These are phyloP conservation scores for Protea cynaroides DNA, from an alignment of 164 flowering plant genomes.

Conservation along the genomic window DNA sequence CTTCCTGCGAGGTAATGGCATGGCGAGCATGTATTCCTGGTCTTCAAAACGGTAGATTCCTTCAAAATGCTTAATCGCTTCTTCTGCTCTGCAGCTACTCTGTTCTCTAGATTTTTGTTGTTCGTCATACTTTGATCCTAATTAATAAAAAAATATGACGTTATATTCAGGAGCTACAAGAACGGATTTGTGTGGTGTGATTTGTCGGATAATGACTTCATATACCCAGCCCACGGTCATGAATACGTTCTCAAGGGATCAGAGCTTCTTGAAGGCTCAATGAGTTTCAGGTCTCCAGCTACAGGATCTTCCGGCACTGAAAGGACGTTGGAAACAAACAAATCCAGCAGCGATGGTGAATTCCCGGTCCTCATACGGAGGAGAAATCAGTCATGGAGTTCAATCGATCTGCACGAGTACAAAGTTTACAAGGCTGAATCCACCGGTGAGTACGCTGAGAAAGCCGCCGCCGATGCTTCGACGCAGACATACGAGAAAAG, in stretches of 20 bases:
- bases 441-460: constrained; percentile 21
- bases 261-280: constrained; percentile 41
- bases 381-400: constrained; percentile 81
- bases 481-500: constrained; percentile 76
- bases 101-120: neutral
- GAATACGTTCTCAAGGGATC: constrained; percentile 97
- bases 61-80: neutral
- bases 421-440: constrained; percentile 58
- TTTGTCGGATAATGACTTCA: constrained; percentile 70
- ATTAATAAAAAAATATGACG: no score
- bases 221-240: constrained; percentile 74
- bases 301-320: constrained; percentile 19
- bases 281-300: constrained; percentile 20
- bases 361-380: constrained; percentile 34
- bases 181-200: constrained; percentile 97
- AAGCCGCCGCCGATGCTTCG: constrained; percentile 68
- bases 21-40: constrained; percentile 85
- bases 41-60: constrained; percentile 54
- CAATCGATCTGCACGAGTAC: constrained; percentile 66
- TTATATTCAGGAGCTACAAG: constrained; percentile 84
- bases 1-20: constrained; percentile 70
- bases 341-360: constrained; percentile 23
- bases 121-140: no score
- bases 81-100: neutral
- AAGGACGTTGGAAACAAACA: constrained; percentile 18